Evolutionary conservation across 106 monocot genomes (phyloP), one percentile per base, ranked within the genome.

Genomic region (Dendrobium chrysotoxum): DNA sequence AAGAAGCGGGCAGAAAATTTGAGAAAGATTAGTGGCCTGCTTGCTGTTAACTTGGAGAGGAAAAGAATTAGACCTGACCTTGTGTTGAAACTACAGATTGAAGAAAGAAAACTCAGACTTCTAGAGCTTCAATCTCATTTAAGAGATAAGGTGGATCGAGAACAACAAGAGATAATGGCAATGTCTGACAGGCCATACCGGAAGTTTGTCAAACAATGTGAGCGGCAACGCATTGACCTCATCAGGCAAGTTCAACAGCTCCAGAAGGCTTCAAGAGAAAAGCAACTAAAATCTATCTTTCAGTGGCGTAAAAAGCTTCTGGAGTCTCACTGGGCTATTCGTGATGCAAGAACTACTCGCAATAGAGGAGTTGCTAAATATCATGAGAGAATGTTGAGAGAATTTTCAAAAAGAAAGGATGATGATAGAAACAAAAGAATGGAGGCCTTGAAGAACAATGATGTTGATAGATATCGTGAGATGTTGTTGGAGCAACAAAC

Each of bases 381-480:
- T 88, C 98, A 98, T 80, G 95, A 95, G 82, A 92, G 91, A 79
- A 95, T 98, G 95, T 71, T 92, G 72, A 88, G 86, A 78, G 98
- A 98, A 75, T 98, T 91, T 81, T 88, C 98, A 9, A 98, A 98
- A 82, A 92, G 77, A 73, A 98, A 98, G 76, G 98, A 98, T 83
- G 95, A 93, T 79, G 92, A 88, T 82, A 57, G 98, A 67, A 93
- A 88, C 83, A 98, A 85, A 87, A 92, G 98, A 82, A 95, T 98
- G 98, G 98, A 98, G 80, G 95, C 98, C 41, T 81, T 98, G 83
- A 98, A 98, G 80, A 98, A 98, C 82, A 98, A 98, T 85, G 98
- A 95, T 83, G 95, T 98, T 21, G 98, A 95, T 84, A 86, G 94
- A 84, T 98, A 95, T 79, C 89, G 92, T 72, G 90, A 98, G 79